phyloP scores from a whole-genome alignment of 345 rosid species.

The Eucalyptus albens region DNA sequence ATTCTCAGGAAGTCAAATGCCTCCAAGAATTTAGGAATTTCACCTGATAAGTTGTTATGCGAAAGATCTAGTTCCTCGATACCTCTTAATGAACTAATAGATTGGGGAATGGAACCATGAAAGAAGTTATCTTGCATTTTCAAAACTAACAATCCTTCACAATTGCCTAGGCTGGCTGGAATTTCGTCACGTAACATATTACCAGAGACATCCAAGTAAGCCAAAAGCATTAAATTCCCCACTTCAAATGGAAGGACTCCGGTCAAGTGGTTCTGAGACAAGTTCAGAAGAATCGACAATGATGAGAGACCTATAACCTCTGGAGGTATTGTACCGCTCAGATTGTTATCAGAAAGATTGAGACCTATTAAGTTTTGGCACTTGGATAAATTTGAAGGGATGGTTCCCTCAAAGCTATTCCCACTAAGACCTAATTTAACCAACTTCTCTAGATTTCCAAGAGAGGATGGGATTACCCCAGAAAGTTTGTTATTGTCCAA shows the following conservation, averaged over 20 bases:
- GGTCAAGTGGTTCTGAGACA: not conserved
- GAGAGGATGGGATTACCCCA: not conserved
- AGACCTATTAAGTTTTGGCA: rapidly evolving
- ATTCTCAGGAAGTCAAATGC: rapidly evolving
- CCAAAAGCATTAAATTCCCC: rapidly evolving
- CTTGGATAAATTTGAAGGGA: not conserved
- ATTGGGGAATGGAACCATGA: not conserved
- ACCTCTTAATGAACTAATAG: rapidly evolving
- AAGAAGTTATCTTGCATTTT: not conserved
- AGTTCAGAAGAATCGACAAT: rapidly evolving
- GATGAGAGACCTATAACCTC: not conserved
- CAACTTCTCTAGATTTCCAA: not conserved
- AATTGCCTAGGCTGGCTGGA: not conserved
- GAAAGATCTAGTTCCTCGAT: no score
- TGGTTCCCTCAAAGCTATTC: not conserved
- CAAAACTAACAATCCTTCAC: not conserved
- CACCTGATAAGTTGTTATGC: not conserved
- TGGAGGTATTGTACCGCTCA: not conserved
- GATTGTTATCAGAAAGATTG: rapidly evolving
- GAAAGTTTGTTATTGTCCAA: not conserved
- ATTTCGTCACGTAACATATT: rapidly evolving
- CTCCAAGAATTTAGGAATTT: not conserved
- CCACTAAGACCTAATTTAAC: rapidly evolving
- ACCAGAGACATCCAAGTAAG: rapidly evolving
- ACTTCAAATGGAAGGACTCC: not conserved